A percentile compares a stretch with the other conserved stretches of the same genome.
Conservation (phyloP, 192 early-diverging fungal genomes). For the Coemansia aciculifera region DNA sequence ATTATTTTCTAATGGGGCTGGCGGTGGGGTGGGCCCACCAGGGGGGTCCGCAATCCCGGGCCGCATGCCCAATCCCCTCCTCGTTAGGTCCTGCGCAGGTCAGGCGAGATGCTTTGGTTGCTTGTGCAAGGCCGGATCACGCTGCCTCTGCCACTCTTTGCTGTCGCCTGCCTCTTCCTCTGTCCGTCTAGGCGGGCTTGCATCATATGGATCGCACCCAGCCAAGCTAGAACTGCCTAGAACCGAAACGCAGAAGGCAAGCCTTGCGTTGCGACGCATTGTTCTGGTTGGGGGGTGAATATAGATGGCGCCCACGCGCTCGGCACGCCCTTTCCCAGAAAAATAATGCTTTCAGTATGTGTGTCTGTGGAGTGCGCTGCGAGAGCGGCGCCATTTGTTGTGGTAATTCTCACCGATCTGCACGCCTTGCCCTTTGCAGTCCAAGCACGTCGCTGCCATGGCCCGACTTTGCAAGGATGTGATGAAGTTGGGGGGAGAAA, state of each 20-base stretch:
- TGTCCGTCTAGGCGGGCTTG: conserved; percentile 1
- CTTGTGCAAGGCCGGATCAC: conserved; percentile 13
- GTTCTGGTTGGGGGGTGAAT: conserved; percentile 18
- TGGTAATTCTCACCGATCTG: conserved; percentile 6
- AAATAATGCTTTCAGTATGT: neutral
- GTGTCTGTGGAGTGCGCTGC: neutral
- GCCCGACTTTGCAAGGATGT: neutral
- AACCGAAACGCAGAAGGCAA: conserved; percentile 1
- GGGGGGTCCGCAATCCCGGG: conserved; percentile 11
- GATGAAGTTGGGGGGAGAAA: too few relatives aligned
- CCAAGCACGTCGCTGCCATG: neutral
- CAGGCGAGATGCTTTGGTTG: conserved; percentile 5
- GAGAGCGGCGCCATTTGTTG: conserved; percentile 3
- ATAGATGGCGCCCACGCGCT: conserved; percentile 10
- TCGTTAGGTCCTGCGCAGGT: conserved; percentile 5
- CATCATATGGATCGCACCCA: neutral
- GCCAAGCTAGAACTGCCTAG: conserved; percentile 11
- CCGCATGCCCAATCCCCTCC: conserved; percentile 14
- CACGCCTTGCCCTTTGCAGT: conserved; percentile 1
- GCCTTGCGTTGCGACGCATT: conserved; percentile 8
- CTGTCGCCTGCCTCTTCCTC: neutral
- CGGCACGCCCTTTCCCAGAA: conserved; percentile 2
- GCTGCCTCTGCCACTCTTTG: conserved; percentile 13
- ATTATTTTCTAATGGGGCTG: neutral
- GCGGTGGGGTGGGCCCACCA: neutral